phyloP scores from a whole-genome alignment of 164 flowering plant species.

The Magnolia kwangsiensis region DNA sequence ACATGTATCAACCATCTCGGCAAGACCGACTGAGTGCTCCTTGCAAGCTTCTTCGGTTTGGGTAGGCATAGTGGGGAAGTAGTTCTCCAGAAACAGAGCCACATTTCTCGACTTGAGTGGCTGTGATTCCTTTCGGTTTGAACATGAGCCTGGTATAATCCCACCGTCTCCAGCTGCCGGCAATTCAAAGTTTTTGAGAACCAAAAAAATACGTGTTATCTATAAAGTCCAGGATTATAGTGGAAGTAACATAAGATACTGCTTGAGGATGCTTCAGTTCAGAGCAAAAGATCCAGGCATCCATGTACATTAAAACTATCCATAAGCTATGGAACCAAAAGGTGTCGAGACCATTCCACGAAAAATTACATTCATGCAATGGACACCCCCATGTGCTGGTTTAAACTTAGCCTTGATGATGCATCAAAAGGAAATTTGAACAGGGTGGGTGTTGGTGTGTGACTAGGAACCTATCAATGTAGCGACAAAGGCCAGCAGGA shows the following conservation, averaged over 20 bases:
- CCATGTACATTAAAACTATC: background rate
- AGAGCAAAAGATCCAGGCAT: background rate
- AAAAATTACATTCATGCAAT: background rate
- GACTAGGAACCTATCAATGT: too few relatives aligned
- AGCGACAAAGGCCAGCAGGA: too few relatives aligned
- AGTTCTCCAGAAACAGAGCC: conserved; percentile 77
- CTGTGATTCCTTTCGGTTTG: conserved; percentile 81
- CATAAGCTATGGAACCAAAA: background rate
- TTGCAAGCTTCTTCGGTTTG: conserved; percentile 63
- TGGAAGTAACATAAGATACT: background rate
- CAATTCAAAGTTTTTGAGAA: background rate
- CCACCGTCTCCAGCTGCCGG: conserved; percentile 94
- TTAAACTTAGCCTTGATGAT: too few relatives aligned
- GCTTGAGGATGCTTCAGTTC: conserved; percentile 7
- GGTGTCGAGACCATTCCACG: background rate
- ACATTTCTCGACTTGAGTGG: conserved; percentile 62
- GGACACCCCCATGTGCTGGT: background rate
- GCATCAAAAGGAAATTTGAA: too few relatives aligned
- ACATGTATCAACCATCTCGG: conserved; percentile 74
- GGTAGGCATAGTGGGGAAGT: conserved; percentile 80
- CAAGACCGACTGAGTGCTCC: conserved; percentile 74
- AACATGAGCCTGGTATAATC: conserved; percentile 68
- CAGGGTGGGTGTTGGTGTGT: too few relatives aligned
- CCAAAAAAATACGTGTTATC: conserved; percentile 7
- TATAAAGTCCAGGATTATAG: background rate